Evolutionary conservation across 352 stramenopile species (phyloP), one percentile per base, ranked within the genome.

Genomic region (Elongisporangium senticosum): DNA sequence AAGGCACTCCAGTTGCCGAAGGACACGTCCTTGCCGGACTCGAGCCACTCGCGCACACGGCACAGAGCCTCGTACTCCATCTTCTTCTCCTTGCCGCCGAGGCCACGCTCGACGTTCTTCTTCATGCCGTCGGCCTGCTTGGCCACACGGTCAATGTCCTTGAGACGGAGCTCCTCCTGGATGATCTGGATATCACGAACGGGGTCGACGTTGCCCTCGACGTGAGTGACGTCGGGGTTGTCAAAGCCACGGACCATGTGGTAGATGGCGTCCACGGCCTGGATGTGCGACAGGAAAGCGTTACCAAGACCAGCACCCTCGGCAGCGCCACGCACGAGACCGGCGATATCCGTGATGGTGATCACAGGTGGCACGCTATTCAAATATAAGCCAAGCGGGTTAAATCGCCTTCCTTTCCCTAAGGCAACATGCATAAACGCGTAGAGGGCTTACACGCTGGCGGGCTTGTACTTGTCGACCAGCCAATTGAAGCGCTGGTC

Each of bases 401-500:
- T n/a, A n/a, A n/a, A n/a, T n/a, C n/a, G n/a, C n/a, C n/a, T n/a
- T n/a, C n/a, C n/a, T n/a, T n/a, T n/a, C n/a, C n/a, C n/a, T n/a
- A n/a, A n/a, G n/a, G n/a, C n/a, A n/a, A n/a, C n/a, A n/a, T n/a
- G n/a, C n/a, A n/a, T n/a, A n/a, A n/a, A n/a, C n/a, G n/a, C n/a
- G n/a, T n/a, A n/a, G n/a, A n/a, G n/a, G n/a, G n/a, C n/a, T n/a
- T n/a, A n/a, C n/a, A n/a, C n/a, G n/a, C n/a, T n/a, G n/a, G n/a
- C 69, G 23, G 97, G 93, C 72, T 99, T 96, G 70, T 89, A 99
- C 64, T 95, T 94, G 22, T 98, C 80, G 13, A 96, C 94, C 37
- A 99, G 85, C 81, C 97, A 99, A 71, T 99, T 97, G 78, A 99
- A 99, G 55, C 98, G 96, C 85, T 99, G 90, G 80, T 99, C 97